Evolutionary conservation across 306 rosid species (phyloP), one percentile per base, ranked within the genome.

Genomic region (Begonia masoniana): DNA sequence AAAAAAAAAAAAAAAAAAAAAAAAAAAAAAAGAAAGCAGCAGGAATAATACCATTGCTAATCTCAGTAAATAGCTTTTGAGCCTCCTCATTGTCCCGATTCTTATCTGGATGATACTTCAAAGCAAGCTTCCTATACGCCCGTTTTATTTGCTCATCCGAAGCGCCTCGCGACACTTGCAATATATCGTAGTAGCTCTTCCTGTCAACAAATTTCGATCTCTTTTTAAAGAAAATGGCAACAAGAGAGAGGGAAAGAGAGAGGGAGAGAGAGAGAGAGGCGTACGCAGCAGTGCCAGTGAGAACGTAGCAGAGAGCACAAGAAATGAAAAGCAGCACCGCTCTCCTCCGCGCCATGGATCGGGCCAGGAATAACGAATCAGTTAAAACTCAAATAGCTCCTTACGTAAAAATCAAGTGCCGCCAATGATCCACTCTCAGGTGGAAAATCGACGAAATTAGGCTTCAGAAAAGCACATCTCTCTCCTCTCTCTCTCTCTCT

Each of bases 71-170:
- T 68, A 55, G 74, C 71, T 71, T 77, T 63, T 70, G 81, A 60
- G 99, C 99, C 64, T 83, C 99, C 66, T 91, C 99, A 49, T 91
- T 91, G 50, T 94, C 99, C 43, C 1, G 96, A 62, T 91, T 91
- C 83, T 91, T 91, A 69, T 91, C 99, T 2, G 99, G 99, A 67
- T 91, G 99, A 59, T 81, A 91, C 81, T 86, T 91, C 84, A 91
- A 58, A 43, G 99, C 99, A 4, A 91, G 92, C 68, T 86, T 91
- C 69, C 99, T 65, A 60, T 91, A 91, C 19, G 96, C 94, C 53
- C 94, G 81, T 79, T 91, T 91, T 75, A 91, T 86, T 78, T 91
- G 96, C 2, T 91, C 99, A 13, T 91, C 99, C 11, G 92, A 70
- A 19, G 99, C 94, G 62, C 88, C 86, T 62, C 77, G 79, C 10